Percentiles rank a stretch among this genome's conserved stretches.
phyloP scores from a whole-genome alignment of 306 rosid species.

The Pyrus betulifolia region DNA sequence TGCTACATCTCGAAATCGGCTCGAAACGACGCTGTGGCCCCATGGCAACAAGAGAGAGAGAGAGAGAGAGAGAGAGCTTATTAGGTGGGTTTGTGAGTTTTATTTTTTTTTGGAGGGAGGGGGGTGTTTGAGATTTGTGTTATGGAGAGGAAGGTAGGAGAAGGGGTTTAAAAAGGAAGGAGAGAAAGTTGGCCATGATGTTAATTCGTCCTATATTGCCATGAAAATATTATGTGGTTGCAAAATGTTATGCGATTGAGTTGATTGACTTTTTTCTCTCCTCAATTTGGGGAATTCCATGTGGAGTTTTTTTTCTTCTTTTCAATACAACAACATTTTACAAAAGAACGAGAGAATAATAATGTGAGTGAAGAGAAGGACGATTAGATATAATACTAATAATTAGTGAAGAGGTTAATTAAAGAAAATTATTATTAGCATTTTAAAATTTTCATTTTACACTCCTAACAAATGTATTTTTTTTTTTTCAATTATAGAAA shows the following conservation, averaged over 20 bases:
- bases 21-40: conserved; percentile 46
- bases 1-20: conserved; percentile 56
- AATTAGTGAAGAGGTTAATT: too few species aligned
- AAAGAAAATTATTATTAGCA: too few species aligned
- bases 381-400: too few species aligned
- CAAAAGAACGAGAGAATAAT: too few species aligned
- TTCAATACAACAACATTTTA: too few species aligned
- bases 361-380: too few species aligned
- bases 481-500: too few species aligned
- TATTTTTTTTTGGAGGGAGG: background rate
- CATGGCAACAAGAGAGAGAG: conserved; percentile 23
- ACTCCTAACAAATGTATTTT: too few species aligned
- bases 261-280: background rate
- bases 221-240: conserved; percentile 23
- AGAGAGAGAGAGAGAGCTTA: background rate
- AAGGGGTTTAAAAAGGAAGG: conserved; percentile 38
- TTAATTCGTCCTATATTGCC: background rate
- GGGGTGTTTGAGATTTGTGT: background rate
- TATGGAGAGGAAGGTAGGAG: conserved; percentile 18
- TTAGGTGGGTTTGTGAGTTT: background rate
- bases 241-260: background rate
- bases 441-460: too few species aligned
- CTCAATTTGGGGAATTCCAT: too few species aligned
- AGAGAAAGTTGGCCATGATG: conserved; percentile 19
- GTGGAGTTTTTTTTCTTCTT: too few species aligned